A percentile compares a stretch with the other conserved stretches of the same genome.
Evolutionary conservation across 345 rosid genomes (phyloP).

Genomic region (Physaria fendleri): DNA sequence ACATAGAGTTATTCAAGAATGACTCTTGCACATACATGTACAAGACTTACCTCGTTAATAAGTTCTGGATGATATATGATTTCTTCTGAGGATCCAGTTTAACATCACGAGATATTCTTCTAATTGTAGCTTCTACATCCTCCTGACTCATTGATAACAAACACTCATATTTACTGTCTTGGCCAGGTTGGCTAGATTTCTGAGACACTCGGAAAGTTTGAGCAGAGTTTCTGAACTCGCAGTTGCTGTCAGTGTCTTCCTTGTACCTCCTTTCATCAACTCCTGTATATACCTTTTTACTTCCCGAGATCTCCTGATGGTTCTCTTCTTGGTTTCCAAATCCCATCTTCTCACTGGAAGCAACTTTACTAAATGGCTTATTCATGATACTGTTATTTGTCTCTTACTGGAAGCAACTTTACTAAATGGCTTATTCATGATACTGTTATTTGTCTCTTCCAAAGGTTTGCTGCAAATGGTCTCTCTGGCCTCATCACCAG

Average conservation of each 20-base stretch:
- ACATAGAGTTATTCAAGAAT: neutral
- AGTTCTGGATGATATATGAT: constrained; percentile 56
- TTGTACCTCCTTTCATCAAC: constrained; percentile 21
- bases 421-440: constrained; percentile 21
- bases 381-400: constrained; percentile 9
- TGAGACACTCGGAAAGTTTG: constrained; percentile 25
- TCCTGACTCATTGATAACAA: constrained; percentile 47
- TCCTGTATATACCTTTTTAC: constrained; percentile 19
- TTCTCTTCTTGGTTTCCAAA: constrained; percentile 17
- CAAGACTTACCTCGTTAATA: constrained; percentile 54
- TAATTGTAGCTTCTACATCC: constrained; percentile 56
- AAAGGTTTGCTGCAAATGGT: constrained; percentile 15
- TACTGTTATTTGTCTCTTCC: constrained; percentile 14
- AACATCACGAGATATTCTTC: constrained; percentile 65
- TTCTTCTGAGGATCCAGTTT: constrained; percentile 55
- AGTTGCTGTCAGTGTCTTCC: constrained; percentile 12
- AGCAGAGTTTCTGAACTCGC: constrained; percentile 11
- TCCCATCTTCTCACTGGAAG: constrained; percentile 13
- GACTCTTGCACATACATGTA: neutral
- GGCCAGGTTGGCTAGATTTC: constrained; percentile 16
- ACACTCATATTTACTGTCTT: constrained; percentile 21
- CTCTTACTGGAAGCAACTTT: constrained; percentile 10
- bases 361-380: constrained; percentile 21
- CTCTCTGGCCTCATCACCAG: constrained; percentile 27
- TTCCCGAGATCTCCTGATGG: constrained; percentile 19